phyloP scores from a whole-genome alignment of 2,329 filamentous ascomycete genomes.

The Aschersonia sp. region DNA sequence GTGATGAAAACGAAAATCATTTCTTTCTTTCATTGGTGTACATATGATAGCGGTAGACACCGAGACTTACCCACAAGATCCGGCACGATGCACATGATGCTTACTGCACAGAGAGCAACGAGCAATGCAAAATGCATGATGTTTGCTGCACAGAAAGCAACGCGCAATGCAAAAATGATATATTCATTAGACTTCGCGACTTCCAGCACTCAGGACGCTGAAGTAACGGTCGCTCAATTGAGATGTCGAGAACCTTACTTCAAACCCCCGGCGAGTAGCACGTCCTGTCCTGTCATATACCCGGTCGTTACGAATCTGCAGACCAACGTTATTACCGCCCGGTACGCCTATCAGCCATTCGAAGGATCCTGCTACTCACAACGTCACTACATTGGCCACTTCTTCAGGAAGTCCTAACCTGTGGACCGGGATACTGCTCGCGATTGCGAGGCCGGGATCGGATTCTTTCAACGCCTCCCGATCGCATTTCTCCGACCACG shows the following conservation, averaged over 20 bases:
- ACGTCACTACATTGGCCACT: constrained; percentile 4
- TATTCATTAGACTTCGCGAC: too few species aligned
- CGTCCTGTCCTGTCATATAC: constrained; percentile 5
- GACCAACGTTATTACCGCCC: background rate
- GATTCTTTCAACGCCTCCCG: background rate
- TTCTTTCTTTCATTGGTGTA: too few species aligned
- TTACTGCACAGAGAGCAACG: too few species aligned
- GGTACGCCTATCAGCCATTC: too few species aligned
- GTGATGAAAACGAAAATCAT: too few species aligned
- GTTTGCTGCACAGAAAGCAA: too few species aligned
- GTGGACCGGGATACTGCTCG: constrained; percentile 3
- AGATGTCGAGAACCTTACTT: background rate
- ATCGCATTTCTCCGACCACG: constrained; percentile 1
- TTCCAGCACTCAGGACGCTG: too few species aligned
- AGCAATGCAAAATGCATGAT: too few species aligned
- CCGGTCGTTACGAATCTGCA: constrained; percentile 5
- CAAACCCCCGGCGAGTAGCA: constrained; percentile 3
- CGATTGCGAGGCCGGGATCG: constrained; percentile 4
- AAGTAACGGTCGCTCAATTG: background rate
- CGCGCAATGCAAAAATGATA: too few species aligned
- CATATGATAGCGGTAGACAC: too few species aligned
- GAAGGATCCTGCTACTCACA: constrained; percentile 1
- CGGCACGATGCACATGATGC: too few species aligned
- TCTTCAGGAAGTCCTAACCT: constrained; percentile 4
- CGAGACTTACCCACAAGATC: too few species aligned